phyloP scores from a whole-genome alignment of 164 flowering plant genomes.

The Nelumbo lutea region DNA sequence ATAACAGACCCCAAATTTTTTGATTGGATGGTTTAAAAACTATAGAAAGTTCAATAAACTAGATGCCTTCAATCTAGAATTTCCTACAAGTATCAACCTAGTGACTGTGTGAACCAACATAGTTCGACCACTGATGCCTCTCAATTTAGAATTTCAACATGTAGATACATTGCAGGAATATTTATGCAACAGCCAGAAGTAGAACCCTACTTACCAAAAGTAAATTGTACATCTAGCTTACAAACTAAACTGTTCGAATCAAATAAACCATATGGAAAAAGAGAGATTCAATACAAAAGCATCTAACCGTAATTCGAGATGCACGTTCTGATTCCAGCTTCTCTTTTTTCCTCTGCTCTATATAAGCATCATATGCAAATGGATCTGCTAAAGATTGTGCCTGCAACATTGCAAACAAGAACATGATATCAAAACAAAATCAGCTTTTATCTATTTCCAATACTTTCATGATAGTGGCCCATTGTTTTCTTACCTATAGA shows the following conservation, averaged over 20 bases:
- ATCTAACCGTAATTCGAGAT: slow-evolving; percentile 73
- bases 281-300: not conserved
- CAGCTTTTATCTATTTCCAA: not conserved
- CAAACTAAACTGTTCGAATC: not conserved
- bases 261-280: not conserved
- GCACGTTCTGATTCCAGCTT: slow-evolving; percentile 63
- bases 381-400: slow-evolving; percentile 63
- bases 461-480: too few relatives aligned
- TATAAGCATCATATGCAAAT: slow-evolving; percentile 61
- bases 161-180: not conserved
- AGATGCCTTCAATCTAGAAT: too few relatives aligned
- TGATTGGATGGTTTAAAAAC: too few relatives aligned
- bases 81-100: too few relatives aligned
- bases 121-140: too few relatives aligned
- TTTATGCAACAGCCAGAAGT: not conserved
- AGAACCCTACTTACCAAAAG: not conserved
- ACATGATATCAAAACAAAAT: slow-evolving; percentile 5
- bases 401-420: slow-evolving; percentile 32
- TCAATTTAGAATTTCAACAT: not conserved
- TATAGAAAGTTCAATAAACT: too few relatives aligned
- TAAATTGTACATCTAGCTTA: not conserved
- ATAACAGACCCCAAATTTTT: too few relatives aligned
- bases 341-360: slow-evolving; percentile 61
- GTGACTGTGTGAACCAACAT: too few relatives aligned
- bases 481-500: too few relatives aligned